Percentiles rank a stretch among this genome's conserved stretches.
These are phyloP conservation scores for Evernia prunastri DNA, from an alignment of 495 filamentous ascomycete species.

Conservation along the genomic window DNA sequence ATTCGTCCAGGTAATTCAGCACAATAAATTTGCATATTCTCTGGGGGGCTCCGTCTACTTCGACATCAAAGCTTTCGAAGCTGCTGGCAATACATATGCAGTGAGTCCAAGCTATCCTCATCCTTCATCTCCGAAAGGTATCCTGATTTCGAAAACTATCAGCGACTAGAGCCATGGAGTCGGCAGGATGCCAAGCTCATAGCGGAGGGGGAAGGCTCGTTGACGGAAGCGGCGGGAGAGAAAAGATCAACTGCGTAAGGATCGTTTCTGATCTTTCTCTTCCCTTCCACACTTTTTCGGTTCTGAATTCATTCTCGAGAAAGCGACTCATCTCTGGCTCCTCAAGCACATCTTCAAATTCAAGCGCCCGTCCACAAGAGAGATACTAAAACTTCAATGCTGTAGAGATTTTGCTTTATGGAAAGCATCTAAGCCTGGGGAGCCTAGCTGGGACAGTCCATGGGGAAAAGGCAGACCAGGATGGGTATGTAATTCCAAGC, in stretches of 20 bases:
- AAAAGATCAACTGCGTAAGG: constrained; percentile 55
- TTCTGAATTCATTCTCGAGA: neutral
- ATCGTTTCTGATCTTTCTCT: neutral
- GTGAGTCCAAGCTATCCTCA: neutral
- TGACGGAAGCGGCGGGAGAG: constrained; percentile 59
- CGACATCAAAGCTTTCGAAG: constrained; percentile 82
- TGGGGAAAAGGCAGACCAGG: constrained; percentile 89
- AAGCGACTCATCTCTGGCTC: neutral
- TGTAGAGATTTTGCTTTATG: constrained; percentile 78
- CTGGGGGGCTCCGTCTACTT: constrained; percentile 92
- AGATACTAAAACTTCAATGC: neutral
- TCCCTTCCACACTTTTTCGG: neutral
- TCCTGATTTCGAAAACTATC: neutral
- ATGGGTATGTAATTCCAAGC: constrained; percentile 2
- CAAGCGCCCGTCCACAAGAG: neutral
- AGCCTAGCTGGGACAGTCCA: constrained; percentile 79
- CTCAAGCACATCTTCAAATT: neutral
- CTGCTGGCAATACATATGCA: constrained; percentile 74
- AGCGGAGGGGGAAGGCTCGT: constrained; percentile 83
- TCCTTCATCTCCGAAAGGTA: neutral
- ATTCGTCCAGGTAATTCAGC: constrained; percentile 69
- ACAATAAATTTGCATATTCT: constrained; percentile 79
- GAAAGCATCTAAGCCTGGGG: constrained; percentile 88
- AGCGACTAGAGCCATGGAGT: constrained; percentile 75
- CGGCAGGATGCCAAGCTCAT: constrained; percentile 72